phyloP scores from a whole-genome alignment of 768 basidiomycete genomes.

The Hygrophoropsis aurantiaca region DNA sequence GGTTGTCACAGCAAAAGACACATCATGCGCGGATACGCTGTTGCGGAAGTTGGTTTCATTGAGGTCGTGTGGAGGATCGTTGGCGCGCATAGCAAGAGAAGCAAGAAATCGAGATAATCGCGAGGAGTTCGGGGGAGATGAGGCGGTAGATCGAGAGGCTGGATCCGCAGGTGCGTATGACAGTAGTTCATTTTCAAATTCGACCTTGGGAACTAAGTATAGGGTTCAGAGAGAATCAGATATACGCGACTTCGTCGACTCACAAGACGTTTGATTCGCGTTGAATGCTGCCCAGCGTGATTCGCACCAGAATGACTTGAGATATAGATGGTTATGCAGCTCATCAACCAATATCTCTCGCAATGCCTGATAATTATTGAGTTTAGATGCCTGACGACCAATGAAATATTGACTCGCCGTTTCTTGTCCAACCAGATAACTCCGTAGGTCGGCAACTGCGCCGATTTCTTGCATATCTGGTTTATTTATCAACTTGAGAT shows the following conservation, averaged over 20 bases:
- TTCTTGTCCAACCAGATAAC: slow-evolving; percentile 85
- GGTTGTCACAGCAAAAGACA: slow-evolving; percentile 14
- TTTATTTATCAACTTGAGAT: slow-evolving; percentile 88
- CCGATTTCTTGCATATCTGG: slow-evolving; percentile 94
- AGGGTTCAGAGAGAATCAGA: slow-evolving; percentile 2
- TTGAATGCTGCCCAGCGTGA: slow-evolving; percentile 85
- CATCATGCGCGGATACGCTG: slow-evolving; percentile 17
- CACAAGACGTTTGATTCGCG: slow-evolving; percentile 76
- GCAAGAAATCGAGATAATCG: slow-evolving; percentile 64
- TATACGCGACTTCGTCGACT: slow-evolving; percentile 26
- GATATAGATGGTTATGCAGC: slow-evolving; percentile 93
- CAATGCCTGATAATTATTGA: slow-evolving; percentile 58
- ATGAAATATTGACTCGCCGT: slow-evolving; percentile 51
- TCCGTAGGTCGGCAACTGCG: slow-evolving; percentile 85
- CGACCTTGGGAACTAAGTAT: slow-evolving; percentile 60
- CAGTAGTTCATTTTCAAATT: slow-evolving; percentile 53
- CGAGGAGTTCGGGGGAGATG: slow-evolving; percentile 43
- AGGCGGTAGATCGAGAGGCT: slow-evolving; percentile 22
- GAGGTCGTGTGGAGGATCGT: slow-evolving; percentile 73
- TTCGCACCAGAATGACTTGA: slow-evolving; percentile 96
- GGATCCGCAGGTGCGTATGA: slow-evolving; percentile 20
- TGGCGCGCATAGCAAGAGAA: slow-evolving; percentile 66
- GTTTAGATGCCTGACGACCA: neutral
- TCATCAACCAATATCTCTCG: slow-evolving; percentile 94
- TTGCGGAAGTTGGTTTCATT: slow-evolving; percentile 38